phyloP scores from a whole-genome alignment of 176 grass and related monocot species.

The Paspalum notatum region DNA sequence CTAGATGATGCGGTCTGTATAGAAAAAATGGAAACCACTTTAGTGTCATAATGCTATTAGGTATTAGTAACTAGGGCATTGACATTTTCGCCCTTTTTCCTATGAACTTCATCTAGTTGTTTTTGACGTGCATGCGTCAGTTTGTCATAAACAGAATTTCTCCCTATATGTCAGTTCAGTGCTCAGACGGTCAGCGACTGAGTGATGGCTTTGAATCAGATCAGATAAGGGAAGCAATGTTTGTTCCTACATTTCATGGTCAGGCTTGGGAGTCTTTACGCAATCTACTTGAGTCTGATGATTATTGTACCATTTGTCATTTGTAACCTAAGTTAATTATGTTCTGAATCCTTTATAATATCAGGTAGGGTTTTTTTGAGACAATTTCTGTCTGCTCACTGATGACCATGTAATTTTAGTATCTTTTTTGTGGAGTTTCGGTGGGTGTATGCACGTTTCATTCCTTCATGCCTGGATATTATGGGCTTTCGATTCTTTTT shows the following conservation, averaged over 20 bases:
- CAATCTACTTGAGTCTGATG: conserved; percentile 13
- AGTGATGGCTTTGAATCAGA: conserved; percentile 22
- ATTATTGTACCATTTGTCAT: conserved; percentile 50
- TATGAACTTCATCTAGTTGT: conserved; percentile 40
- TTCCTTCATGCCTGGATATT: neutral
- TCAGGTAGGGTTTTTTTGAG: conserved; percentile 14
- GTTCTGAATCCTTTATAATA: conserved; percentile 31
- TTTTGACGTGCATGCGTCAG: neutral
- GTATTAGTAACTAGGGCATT: conserved; percentile 34
- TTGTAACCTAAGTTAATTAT: conserved; percentile 44
- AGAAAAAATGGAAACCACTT: conserved; percentile 44
- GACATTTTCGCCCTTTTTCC: neutral
- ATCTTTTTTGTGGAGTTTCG: neutral
- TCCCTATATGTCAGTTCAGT: neutral
- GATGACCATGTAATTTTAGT: neutral
- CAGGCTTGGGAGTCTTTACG: neutral
- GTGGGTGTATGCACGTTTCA: neutral
- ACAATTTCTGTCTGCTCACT: neutral
- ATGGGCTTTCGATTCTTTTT: neutral
- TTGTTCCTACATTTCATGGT: conserved; percentile 35
- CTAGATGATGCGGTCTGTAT: conserved; percentile 49
- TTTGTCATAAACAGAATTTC: conserved; percentile 31
- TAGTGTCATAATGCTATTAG: conserved; percentile 43
- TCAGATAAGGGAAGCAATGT: conserved; percentile 28
- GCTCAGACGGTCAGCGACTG: neutral